Evolutionary conservation across 2,329 filamentous ascomycete genomes (phyloP).

Genomic region (Monosporascus sp.): DNA sequence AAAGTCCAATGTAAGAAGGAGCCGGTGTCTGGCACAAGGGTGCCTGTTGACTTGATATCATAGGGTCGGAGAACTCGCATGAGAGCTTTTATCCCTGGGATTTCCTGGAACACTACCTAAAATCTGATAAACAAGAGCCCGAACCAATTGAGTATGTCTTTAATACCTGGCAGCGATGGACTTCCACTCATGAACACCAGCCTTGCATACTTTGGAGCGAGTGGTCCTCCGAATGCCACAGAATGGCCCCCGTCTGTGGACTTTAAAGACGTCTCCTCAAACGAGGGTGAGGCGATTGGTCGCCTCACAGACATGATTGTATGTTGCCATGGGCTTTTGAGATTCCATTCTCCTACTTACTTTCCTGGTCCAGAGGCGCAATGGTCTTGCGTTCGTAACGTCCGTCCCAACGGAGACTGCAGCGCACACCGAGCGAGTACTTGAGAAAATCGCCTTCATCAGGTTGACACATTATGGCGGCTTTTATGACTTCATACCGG

Average conservation of each 20-base stretch:
- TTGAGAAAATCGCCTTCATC: constrained; percentile 81
- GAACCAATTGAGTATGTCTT: constrained; percentile 29
- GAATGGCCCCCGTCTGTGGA: constrained; percentile 50
- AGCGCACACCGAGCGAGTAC: constrained; percentile 64
- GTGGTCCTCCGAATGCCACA: constrained; percentile 27
- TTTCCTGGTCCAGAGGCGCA: constrained; percentile 45
- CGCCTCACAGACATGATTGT: constrained; percentile 60
- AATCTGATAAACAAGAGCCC: constrained; percentile 24
- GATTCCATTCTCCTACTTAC: background rate
- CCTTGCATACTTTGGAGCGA: constrained; percentile 21
- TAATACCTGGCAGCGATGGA: background rate
- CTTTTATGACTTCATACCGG: constrained; percentile 77
- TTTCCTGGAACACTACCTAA: constrained; percentile 50
- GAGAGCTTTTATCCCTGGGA: constrained; percentile 59
- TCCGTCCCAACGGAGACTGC: constrained; percentile 60
- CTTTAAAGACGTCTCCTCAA: constrained; percentile 56
- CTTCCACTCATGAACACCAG: constrained; percentile 6
- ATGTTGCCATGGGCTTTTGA: constrained; percentile 1
- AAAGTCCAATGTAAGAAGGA: constrained; percentile 41
- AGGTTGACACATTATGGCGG: constrained; percentile 85
- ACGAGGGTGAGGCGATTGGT: constrained; percentile 48
- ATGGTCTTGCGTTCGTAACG: constrained; percentile 74
- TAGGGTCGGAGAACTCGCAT: constrained; percentile 65
- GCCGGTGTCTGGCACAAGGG: constrained; percentile 1
- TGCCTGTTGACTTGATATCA: constrained; percentile 6